Percentiles rank a stretch among this genome's conserved stretches.
phyloP scores from a whole-genome alignment of 441 rosid species.

The Aquilaria agallochum region DNA sequence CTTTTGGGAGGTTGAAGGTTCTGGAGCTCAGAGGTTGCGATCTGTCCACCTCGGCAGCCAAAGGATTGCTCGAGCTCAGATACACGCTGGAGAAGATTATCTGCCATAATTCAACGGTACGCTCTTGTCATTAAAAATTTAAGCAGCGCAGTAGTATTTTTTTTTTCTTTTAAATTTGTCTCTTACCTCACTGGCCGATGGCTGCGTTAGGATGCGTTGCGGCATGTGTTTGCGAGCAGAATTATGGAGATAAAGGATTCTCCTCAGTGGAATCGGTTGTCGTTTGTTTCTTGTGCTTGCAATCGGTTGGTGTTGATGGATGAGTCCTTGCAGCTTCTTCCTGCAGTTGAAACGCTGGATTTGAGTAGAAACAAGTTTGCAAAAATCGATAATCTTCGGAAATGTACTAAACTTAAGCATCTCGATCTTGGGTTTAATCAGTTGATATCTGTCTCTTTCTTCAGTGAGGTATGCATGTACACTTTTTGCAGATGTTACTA shows the following conservation, averaged over 20 bases:
- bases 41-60: slow-evolving; percentile 90
- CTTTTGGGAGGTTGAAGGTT: slow-evolving; percentile 72
- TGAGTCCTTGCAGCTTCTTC: slow-evolving; percentile 97
- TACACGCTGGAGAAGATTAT: slow-evolving; percentile 86
- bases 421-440: slow-evolving; percentile 94
- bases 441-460: slow-evolving; percentile 63
- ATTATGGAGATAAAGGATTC: slow-evolving; percentile 79
- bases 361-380: slow-evolving; percentile 90
- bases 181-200: slow-evolving; percentile 1
- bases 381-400: slow-evolving; percentile 80
- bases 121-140: slow-evolving; percentile 15
- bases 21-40: slow-evolving; percentile 92
- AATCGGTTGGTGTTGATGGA: slow-evolving; percentile 93
- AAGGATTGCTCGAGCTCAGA: slow-evolving; percentile 82
- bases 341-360: slow-evolving; percentile 92
- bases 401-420: slow-evolving; percentile 79
- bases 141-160: background rate
- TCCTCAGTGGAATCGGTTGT: slow-evolving; percentile 80
- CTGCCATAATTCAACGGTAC: slow-evolving; percentile 94
- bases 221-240: slow-evolving; percentile 95
- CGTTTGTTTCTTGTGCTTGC: slow-evolving; percentile 81
- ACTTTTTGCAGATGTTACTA: background rate
- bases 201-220: slow-evolving; percentile 68
- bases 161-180: slow-evolving; percentile 11
- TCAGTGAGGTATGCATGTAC: slow-evolving; percentile 57